Percentiles rank a stretch among this genome's conserved stretches.
phyloP scores from a whole-genome alignment of 345 rosid species.

The Citrus sinensis region DVS_A1.0 CM039164.1:2254001-2254500 shows the following conservation, averaged over 20 bases:
- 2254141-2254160: conserved; percentile 26
- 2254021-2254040: conserved; percentile 29
- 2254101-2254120: not conserved
- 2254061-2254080: too few species aligned
- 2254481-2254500: conserved; percentile 57
- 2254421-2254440: too few species aligned
- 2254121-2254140: not conserved
- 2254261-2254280: not conserved
- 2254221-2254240: not conserved
- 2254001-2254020: conserved; percentile 72
- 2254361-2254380: conserved; percentile 58
- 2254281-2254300: conserved; percentile 14
- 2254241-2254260: not conserved
- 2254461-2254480: too few species aligned
- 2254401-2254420: conserved; percentile 35
- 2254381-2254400: conserved; percentile 70
- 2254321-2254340: conserved; percentile 65
- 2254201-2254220: conserved; percentile 3
- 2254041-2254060: not conserved
- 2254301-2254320: conserved; percentile 22
- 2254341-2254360: conserved; percentile 82
- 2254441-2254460: too few species aligned
- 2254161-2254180: conserved; percentile 25
- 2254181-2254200: not conserved
- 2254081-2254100: not conserved